Evolutionary conservation across 352 stramenopile species (phyloP).

Genomic region (Phytophthora multivora): DNA sequence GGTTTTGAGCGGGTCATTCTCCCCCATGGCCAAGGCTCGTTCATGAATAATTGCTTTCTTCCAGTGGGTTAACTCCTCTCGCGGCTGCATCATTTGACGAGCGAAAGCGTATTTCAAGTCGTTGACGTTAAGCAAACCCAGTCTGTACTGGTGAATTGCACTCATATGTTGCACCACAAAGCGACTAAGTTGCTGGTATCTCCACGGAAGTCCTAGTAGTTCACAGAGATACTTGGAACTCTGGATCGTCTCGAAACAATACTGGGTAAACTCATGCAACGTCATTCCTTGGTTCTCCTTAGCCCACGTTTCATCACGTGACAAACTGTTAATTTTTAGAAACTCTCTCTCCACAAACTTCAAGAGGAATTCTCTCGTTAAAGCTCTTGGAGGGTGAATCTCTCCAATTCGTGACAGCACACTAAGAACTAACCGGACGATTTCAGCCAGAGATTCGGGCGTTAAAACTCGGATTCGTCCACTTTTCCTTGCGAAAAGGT

Average conservation of each 20-base stretch:
- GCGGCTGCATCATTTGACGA: conserved; percentile 49
- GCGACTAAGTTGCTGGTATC: conserved; percentile 78
- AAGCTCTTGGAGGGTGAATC: conserved; percentile 40
- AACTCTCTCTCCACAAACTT: conserved; percentile 67
- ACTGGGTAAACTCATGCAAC: conserved; percentile 72
- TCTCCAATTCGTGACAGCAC: conserved; percentile 61
- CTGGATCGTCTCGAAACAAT: conserved; percentile 56
- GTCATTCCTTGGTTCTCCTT: conserved; percentile 63
- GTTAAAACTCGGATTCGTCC: conserved; percentile 46
- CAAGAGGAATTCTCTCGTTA: conserved; percentile 48
- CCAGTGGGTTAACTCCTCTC: conserved; percentile 62
- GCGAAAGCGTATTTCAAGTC: conserved; percentile 88
- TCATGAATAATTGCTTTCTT: conserved; percentile 87
- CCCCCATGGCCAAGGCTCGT: conserved; percentile 87
- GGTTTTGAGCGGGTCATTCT: conserved; percentile 91
- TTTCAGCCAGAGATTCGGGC: conserved; percentile 45
- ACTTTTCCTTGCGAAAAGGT: conserved; percentile 54
- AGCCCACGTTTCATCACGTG: conserved; percentile 9
- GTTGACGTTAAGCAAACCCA: conserved; percentile 87
- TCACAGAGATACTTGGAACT: conserved; percentile 73
- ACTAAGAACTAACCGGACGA: conserved; percentile 63
- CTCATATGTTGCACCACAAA: conserved; percentile 89
- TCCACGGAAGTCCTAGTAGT: conserved; percentile 71
- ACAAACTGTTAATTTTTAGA: conserved; percentile 48
- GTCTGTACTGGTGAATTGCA: conserved; percentile 82